Evolutionary conservation across 164 flowering plant genomes (phyloP).

Genomic region (Houttuynia cordata): DNA sequence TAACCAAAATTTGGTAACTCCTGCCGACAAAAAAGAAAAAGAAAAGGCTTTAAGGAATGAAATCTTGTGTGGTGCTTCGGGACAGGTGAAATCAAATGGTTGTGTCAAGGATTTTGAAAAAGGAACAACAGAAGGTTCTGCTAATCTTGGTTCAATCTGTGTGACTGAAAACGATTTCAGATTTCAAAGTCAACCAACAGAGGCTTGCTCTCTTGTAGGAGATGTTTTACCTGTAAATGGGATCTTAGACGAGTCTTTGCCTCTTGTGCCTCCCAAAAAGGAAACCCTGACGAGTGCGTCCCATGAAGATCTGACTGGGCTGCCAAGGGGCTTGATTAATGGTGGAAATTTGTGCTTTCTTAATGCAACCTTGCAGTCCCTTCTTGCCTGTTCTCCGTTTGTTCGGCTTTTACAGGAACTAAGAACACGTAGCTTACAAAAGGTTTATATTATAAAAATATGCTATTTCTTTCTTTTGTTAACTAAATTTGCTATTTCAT

Average conservation of each 20-base stretch:
- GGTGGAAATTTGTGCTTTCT: conserved; percentile 91
- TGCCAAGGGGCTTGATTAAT: conserved; percentile 83
- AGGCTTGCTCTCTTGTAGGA: background rate
- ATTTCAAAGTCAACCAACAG: no score
- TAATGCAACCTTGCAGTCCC: conserved; percentile 91
- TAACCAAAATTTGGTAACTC: background rate
- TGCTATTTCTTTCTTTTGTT: no score
- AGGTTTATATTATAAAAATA: conserved; percentile 29
- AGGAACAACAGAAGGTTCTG: conserved; percentile 7
- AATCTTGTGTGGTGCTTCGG: conserved; percentile 5
- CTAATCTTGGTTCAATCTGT: conserved; percentile 8
- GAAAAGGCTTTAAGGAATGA: conserved; percentile 7
- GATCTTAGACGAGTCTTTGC: conserved; percentile 9
- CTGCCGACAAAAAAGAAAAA: background rate
- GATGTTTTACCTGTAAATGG: conserved; percentile 11
- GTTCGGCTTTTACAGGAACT: conserved; percentile 67
- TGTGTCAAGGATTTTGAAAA: conserved; percentile 7
- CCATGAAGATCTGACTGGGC: conserved; percentile 11
- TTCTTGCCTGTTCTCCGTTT: conserved; percentile 81
- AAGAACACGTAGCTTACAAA: conserved; percentile 41
- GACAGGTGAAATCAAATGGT: conserved; percentile 34
- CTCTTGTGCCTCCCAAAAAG: conserved; percentile 9
- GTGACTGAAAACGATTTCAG: conserved; percentile 15
- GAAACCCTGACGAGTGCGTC: conserved; percentile 15
- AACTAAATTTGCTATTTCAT: no score